These are phyloP conservation scores for Pistacia atlantica DNA, from an alignment of 345 rosid genomes.

Conservation along the genomic window DNA sequence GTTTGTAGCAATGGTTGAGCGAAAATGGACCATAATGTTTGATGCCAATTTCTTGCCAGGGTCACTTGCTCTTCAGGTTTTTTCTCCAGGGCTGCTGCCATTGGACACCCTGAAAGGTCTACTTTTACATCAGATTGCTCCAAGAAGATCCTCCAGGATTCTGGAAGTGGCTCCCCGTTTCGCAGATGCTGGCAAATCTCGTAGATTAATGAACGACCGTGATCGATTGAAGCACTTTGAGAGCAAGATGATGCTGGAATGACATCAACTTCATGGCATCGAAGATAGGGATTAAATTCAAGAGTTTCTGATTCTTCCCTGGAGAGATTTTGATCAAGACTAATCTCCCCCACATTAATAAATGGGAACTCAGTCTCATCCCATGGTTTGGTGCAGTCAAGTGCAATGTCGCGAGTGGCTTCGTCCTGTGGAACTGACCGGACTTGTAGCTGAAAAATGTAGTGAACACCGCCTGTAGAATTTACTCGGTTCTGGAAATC, in stretches of 20 bases:
- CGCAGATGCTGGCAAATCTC: conserved; percentile 66
- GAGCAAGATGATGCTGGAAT: conserved; percentile 52
- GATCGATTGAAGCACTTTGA: conserved; percentile 76
- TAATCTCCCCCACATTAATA: conserved; percentile 50
- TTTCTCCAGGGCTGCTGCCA: conserved; percentile 46
- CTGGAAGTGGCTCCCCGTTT: conserved; percentile 62
- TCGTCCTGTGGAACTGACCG: conserved; percentile 49
- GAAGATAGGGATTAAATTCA: conserved; percentile 56
- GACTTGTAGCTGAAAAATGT: conserved; percentile 60
- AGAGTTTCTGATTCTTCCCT: conserved; percentile 53
- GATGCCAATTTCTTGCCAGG: conserved; percentile 50
- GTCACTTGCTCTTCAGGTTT: conserved; percentile 36
- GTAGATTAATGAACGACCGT: conserved; percentile 64
- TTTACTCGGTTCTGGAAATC: conserved; percentile 54
- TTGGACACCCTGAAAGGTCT: conserved; percentile 67
- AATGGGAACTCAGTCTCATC: conserved; percentile 53
- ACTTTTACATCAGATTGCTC: conserved; percentile 68
- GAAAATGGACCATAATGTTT: conserved; percentile 50
- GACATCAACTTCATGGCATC: conserved; percentile 51
- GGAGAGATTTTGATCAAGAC: conserved; percentile 47
- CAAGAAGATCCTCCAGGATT: conserved; percentile 58
- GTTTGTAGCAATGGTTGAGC: conserved; percentile 64
- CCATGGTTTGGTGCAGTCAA: conserved; percentile 74
- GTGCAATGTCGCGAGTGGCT: conserved; percentile 40
- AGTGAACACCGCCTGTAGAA: conserved; percentile 48